Percentiles rank a stretch among this genome's conserved stretches.
Conservation (phyloP, 495 filamentous ascomycete genomes). For the Daldinia loculata region DNA sequence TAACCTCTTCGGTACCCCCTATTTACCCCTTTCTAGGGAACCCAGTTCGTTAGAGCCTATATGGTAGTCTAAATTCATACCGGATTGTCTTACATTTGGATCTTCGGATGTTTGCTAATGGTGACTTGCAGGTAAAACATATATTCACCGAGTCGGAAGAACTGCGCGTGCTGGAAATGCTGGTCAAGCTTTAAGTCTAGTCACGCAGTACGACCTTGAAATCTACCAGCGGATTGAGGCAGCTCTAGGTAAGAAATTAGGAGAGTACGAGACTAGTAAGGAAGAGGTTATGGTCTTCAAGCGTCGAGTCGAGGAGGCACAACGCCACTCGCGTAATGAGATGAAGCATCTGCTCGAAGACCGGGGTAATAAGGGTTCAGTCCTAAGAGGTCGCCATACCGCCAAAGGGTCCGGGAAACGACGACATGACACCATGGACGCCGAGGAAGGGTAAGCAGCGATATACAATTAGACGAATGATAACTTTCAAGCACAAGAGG, state of each 20-base stretch:
- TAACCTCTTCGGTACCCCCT: not conserved
- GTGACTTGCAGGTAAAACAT: conserved; percentile 70
- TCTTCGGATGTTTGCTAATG: conserved; percentile 4
- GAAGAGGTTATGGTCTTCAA: conserved; percentile 90
- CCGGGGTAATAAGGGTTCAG: conserved; percentile 69
- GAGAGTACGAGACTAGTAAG: conserved; percentile 71
- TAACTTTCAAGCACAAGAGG: not conserved
- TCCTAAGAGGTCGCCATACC: conserved; percentile 61
- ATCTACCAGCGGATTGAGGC: conserved; percentile 84
- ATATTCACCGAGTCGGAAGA: conserved; percentile 93
- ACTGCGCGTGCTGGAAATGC: conserved; percentile 90
- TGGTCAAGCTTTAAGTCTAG: conserved; percentile 81
- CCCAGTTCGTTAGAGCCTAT: no score
- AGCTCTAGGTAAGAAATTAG: conserved; percentile 78
- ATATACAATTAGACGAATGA: conserved; percentile 5
- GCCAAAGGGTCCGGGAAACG: conserved; percentile 61
- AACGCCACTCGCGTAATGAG: conserved; percentile 79
- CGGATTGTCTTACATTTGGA: not conserved
- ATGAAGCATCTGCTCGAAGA: conserved; percentile 87
- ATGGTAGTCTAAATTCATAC: not conserved
- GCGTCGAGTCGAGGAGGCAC: conserved; percentile 81
- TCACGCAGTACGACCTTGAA: conserved; percentile 94
- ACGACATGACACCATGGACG: conserved; percentile 81
- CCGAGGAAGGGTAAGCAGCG: conserved; percentile 70
- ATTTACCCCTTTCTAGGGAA: not conserved